These are phyloP conservation scores for Debaryomyces singareniensis DNA, from an alignment of 1,139 yeast species.

Conservation along the genomic window DNA sequence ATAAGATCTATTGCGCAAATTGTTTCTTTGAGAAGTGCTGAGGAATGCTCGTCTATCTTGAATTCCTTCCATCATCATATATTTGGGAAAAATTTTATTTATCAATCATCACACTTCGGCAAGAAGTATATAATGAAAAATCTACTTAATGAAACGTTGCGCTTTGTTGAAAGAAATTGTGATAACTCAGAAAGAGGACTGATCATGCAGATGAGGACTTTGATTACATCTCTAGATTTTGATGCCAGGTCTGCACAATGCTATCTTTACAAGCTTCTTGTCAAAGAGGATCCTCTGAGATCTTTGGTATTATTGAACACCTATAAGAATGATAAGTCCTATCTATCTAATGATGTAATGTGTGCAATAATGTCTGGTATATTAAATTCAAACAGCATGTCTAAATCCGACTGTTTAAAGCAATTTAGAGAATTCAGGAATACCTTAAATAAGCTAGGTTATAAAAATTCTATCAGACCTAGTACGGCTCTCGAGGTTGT, in stretches of 20 bases:
- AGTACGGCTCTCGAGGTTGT: slow-evolving; percentile 11
- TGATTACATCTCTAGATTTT: slow-evolving; percentile 12
- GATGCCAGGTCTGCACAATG: slow-evolving; percentile 13
- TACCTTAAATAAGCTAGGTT: slow-evolving; percentile 13
- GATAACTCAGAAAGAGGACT: slow-evolving; percentile 5
- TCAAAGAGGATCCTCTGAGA: slow-evolving; percentile 18
- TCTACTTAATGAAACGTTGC: slow-evolving; percentile 14
- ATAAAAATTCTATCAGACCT: slow-evolving; percentile 13
- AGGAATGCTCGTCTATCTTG: slow-evolving; percentile 11
- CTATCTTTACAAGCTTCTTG: slow-evolving; percentile 18
- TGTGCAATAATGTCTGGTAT: slow-evolving; percentile 22
- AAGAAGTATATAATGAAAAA: slow-evolving; percentile 13
- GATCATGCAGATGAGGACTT: slow-evolving; percentile 12
- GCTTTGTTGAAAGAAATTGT: slow-evolving; percentile 13
- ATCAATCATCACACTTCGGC: slow-evolving; percentile 12
- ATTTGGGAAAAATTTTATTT: slow-evolving; percentile 10
- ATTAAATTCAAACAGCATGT: slow-evolving; percentile 11
- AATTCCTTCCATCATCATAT: slow-evolving; percentile 10
- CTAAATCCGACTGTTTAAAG: slow-evolving; percentile 12
- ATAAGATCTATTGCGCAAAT: slow-evolving; percentile 25
- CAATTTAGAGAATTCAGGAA: slow-evolving; percentile 15
- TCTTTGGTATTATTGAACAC: slow-evolving; percentile 16
- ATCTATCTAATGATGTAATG: slow-evolving; percentile 12
- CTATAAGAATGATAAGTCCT: slow-evolving; percentile 13
- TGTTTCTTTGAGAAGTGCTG: slow-evolving; percentile 18